A percentile compares a stretch with the other conserved stretches of the same genome.
Conservation (phyloP, 345 rosid genomes). For the Eucalyptus regnans region DNA sequence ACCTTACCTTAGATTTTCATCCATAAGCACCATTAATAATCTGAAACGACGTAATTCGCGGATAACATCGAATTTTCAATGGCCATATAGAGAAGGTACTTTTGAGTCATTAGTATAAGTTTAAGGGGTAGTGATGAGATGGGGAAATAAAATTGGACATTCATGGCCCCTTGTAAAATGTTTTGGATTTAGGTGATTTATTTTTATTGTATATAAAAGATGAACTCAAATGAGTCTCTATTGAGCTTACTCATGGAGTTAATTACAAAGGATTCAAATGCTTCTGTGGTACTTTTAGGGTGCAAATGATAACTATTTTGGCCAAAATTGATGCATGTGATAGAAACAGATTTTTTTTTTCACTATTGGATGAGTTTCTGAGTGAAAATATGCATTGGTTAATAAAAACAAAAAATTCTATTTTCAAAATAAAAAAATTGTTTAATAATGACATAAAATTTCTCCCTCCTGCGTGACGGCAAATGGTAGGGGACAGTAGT, state of each 20-base stretch:
- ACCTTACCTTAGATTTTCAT: background rate
- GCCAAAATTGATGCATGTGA: no score
- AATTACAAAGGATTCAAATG: background rate
- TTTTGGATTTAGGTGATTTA: background rate
- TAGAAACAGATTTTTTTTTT: no score
- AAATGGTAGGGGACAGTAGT: no score
- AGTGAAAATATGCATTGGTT: no score
- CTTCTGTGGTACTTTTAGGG: background rate
- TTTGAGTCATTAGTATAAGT: background rate
- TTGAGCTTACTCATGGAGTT: background rate
- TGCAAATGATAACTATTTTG: no score
- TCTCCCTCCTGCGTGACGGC: fast-evolving
- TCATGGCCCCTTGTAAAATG: background rate
- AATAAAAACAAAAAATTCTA: no score
- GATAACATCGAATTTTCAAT: background rate
- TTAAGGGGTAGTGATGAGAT: background rate
- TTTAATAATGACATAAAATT: no score
- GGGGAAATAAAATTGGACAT: background rate
- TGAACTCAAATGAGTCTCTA: background rate
- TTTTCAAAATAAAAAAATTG: no score
- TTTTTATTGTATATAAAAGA: background rate
- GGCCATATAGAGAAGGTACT: background rate
- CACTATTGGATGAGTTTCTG: no score
- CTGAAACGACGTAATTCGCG: background rate
- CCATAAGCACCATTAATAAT: background rate